Evolutionary conservation across 2,329 filamentous ascomycete genomes (phyloP).

Genomic region (Fusarium newnesense): DNA sequence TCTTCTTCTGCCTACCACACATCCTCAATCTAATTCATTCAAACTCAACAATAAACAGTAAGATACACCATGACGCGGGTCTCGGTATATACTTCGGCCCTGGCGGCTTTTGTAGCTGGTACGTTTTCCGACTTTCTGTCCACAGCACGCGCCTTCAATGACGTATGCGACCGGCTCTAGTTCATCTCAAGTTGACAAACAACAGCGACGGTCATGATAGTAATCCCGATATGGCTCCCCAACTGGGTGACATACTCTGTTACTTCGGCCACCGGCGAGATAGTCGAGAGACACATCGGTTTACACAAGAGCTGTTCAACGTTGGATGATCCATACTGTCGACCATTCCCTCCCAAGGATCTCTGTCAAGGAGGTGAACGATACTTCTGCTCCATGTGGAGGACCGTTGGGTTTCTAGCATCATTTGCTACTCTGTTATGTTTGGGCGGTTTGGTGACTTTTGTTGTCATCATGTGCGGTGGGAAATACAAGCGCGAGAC

Average conservation of each 20-base stretch:
- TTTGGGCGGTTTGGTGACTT: slow-evolving; percentile 82
- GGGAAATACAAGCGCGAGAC: slow-evolving; percentile 82
- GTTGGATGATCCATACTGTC: slow-evolving; percentile 70
- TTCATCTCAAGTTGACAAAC: slow-evolving; percentile 45
- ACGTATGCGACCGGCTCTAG: slow-evolving; percentile 28
- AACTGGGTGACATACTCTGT: slow-evolving; percentile 76
- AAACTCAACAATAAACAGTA: background rate
- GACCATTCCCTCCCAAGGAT: slow-evolving; percentile 49
- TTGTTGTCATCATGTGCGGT: slow-evolving; percentile 79
- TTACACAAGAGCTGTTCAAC: slow-evolving; percentile 85
- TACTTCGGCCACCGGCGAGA: slow-evolving; percentile 58
- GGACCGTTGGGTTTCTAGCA: slow-evolving; percentile 87
- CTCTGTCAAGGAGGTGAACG: slow-evolving; percentile 60
- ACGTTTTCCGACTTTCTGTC: slow-evolving; percentile 42
- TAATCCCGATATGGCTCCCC: slow-evolving; percentile 75
- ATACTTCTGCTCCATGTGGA: slow-evolving; percentile 93
- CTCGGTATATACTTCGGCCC: slow-evolving; percentile 55
- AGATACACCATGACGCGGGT: slow-evolving; percentile 54
- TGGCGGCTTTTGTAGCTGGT: slow-evolving; percentile 58
- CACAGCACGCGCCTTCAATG: slow-evolving; percentile 35
- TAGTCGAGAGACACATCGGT: slow-evolving; percentile 72
- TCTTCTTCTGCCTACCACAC: slow-evolving; percentile 26
- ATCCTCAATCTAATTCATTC: background rate
- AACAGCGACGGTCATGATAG: slow-evolving; percentile 75
- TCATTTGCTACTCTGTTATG: slow-evolving; percentile 85